A percentile compares a stretch with the other conserved stretches of the same genome.
Evolutionary conservation across 2,329 filamentous ascomycete species (phyloP).

Genomic region (Monosporascus sp.): DNA sequence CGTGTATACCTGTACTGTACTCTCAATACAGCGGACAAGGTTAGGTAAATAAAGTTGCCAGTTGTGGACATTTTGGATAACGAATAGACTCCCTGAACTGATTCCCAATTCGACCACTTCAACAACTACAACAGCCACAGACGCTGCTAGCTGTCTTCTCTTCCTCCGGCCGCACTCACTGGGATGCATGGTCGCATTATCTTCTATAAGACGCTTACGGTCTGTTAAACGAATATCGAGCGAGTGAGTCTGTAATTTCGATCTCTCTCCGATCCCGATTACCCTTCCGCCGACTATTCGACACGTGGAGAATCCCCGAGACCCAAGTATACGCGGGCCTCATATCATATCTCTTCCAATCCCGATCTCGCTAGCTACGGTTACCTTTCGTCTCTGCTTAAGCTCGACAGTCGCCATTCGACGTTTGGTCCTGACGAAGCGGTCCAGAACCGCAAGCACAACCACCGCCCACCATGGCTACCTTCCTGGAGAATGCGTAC

Average conservation of each 20-base stretch:
- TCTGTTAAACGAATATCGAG: constrained; percentile 3
- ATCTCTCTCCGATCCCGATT: too few species aligned
- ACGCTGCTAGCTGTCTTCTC: background rate
- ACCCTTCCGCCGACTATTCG: too few species aligned
- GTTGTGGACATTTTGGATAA: constrained; percentile 13
- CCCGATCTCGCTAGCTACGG: too few species aligned
- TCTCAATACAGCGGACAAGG: too few species aligned
- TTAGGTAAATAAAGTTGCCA: background rate
- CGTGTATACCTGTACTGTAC: too few species aligned
- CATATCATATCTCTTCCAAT: too few species aligned
- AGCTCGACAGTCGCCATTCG: background rate
- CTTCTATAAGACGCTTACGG: constrained; percentile 13
- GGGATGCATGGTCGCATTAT: constrained; percentile 23
- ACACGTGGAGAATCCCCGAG: too few species aligned
- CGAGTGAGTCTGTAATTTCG: background rate
- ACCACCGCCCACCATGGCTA: constrained; percentile 64
- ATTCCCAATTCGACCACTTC: background rate
- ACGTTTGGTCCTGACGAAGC: constrained; percentile 9
- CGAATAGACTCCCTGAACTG: constrained; percentile 4
- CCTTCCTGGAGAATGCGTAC: constrained; percentile 91
- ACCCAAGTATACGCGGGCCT: too few species aligned
- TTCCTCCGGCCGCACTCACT: constrained; percentile 4
- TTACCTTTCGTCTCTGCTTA: too few species aligned
- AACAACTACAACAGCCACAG: background rate
- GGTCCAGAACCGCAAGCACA: constrained; percentile 23